Conservation (phyloP, 495 filamentous ascomycete species). For the Aspergillus nanangensis region DNA sequence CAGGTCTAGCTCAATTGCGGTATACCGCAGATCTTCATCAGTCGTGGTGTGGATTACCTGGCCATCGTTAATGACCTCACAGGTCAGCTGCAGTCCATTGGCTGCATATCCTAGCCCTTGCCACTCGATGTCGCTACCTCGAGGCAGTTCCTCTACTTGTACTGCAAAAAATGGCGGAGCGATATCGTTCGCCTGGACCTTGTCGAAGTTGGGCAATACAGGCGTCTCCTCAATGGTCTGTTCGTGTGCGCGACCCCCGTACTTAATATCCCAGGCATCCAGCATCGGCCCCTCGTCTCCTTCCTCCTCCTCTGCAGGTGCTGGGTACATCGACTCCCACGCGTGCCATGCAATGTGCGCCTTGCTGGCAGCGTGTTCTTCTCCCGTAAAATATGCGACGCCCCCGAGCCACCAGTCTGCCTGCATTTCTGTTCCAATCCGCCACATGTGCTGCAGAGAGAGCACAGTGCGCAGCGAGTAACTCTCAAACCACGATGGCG, state of each 20-base stretch:
- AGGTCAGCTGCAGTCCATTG: constrained; percentile 16
- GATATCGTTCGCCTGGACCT: constrained; percentile 14
- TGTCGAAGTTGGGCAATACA: constrained; percentile 27
- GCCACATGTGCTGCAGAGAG: constrained; percentile 83
- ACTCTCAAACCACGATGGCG: constrained; percentile 20
- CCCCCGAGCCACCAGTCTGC: constrained; percentile 70
- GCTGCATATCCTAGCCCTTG: constrained; percentile 45
- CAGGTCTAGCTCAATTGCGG: constrained; percentile 27
- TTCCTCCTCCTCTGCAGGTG: constrained; percentile 19
- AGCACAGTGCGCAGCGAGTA: constrained; percentile 53
- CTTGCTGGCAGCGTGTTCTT: constrained; percentile 22
- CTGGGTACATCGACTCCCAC: constrained; percentile 49
- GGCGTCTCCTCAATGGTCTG: constrained; percentile 10
- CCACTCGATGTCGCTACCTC: constrained; percentile 71
- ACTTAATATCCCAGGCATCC: constrained; percentile 71
- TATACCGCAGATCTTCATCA: constrained; percentile 20
- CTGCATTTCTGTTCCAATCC: constrained; percentile 68
- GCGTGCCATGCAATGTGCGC: constrained; percentile 40
- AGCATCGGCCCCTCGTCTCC: constrained; percentile 46
- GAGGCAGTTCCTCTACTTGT: constrained; percentile 67
- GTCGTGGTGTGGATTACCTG: constrained; percentile 19
- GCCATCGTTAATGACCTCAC: constrained; percentile 6
- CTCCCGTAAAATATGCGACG: constrained; percentile 62
- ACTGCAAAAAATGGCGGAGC: constrained; percentile 66
- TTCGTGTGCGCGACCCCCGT: constrained; percentile 39